A percentile compares a stretch with the other conserved stretches of the same genome.
These are phyloP conservation scores for Neophaeococcomyces aloes DNA, from an alignment of 2,329 filamentous ascomycete species.

Conservation along the genomic window DNA sequence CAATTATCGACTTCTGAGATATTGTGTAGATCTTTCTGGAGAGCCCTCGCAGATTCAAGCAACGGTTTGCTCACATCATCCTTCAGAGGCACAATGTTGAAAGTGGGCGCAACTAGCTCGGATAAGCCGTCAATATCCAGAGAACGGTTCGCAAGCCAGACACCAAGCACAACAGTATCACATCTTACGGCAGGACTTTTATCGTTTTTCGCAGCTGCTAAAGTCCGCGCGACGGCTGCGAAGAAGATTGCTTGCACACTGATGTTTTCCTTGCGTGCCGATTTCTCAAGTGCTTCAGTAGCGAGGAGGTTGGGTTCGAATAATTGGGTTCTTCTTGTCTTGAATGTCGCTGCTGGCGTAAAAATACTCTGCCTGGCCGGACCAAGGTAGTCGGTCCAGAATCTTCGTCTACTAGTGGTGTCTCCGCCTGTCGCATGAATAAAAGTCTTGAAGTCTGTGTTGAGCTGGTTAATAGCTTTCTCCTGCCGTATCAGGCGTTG, in stretches of 20 bases:
- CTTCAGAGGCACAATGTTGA: constrained; percentile 66
- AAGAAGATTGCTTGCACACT: constrained; percentile 67
- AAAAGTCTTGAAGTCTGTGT: constrained; percentile 21
- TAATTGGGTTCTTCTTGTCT: constrained; percentile 27
- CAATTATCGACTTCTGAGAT: constrained; percentile 50
- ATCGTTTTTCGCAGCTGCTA: constrained; percentile 18
- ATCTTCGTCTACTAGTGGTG: constrained; percentile 27
- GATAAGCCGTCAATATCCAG: constrained; percentile 42
- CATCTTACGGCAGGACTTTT: background rate
- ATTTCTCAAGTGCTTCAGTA: constrained; percentile 31
- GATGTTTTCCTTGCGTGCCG: constrained; percentile 45
- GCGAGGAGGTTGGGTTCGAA: constrained; percentile 39
- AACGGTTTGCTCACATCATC: constrained; percentile 37
- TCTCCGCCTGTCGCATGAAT: constrained; percentile 1
- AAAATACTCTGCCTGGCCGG: constrained; percentile 5
- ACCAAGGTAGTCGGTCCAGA: constrained; percentile 35
- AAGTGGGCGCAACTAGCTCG: constrained; percentile 53
- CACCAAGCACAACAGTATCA: constrained; percentile 53
- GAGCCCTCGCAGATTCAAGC: constrained; percentile 43
- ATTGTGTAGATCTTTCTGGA: constrained; percentile 58
- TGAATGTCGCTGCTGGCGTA: constrained; percentile 9
- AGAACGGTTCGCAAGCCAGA: constrained; percentile 73
- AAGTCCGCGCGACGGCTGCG: constrained; percentile 53
- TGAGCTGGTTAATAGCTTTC: constrained; percentile 12
- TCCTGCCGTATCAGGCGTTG: constrained; percentile 32